These are phyloP conservation scores for Sporothrix globosa DNA, from an alignment of 2,329 filamentous ascomycete genomes.

Conservation along the genomic window DNA sequence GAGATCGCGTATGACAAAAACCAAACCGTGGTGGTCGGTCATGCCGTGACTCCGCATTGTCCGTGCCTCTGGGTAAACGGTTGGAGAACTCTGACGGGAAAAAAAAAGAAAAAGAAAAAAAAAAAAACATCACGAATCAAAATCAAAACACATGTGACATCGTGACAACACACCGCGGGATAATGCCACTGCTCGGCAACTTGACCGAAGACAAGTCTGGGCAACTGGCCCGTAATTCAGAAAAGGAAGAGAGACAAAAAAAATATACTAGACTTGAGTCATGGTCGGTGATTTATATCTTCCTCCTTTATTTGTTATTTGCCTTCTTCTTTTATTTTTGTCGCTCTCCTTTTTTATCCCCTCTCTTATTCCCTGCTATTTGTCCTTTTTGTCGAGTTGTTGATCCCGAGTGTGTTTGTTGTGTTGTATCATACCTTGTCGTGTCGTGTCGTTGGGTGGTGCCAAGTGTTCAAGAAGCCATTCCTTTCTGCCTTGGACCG, in stretches of 20 bases:
- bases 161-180: not conserved
- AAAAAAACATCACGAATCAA: too few species aligned
- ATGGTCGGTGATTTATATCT: not conserved
- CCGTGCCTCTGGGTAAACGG: conserved; percentile 12
- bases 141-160: not conserved
- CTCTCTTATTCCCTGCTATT: not conserved
- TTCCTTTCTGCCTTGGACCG: not conserved
- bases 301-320: not conserved
- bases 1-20: not conserved
- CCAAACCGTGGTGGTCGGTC: not conserved
- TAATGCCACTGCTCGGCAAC: conserved; percentile 4
- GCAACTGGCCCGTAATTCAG: too few species aligned
- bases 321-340: not conserved
- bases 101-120: not conserved
- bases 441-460: not conserved
- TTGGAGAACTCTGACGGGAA: not conserved
- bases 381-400: not conserved
- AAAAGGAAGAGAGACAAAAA: not conserved
- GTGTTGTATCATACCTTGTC: not conserved
- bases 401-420: not conserved
- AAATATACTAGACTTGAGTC: not conserved
- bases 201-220: conserved; percentile 2
- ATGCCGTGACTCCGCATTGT: conserved; percentile 13
- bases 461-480: not conserved
- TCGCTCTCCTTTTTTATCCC: not conserved